Conservation (phyloP, 441 rosid genomes). For the Viola pubescens region DNA sequence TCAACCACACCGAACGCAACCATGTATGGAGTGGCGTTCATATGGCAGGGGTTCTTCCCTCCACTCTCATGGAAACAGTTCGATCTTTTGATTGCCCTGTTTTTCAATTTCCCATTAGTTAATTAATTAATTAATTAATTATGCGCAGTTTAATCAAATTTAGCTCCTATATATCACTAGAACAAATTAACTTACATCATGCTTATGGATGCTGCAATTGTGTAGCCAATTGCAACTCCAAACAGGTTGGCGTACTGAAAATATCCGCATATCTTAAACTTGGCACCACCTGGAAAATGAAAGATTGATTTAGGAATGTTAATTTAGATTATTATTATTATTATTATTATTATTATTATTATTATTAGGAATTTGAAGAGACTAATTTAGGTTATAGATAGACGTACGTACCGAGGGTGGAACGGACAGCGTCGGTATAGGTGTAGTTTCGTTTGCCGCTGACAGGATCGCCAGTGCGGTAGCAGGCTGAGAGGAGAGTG, state of each 20-base stretch:
- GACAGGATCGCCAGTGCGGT: slow-evolving; percentile 60
- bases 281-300: slow-evolving; percentile 46
- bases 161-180: too few relatives aligned
- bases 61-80: slow-evolving; percentile 60
- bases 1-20: slow-evolving; percentile 63
- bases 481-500: slow-evolving; percentile 55
- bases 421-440: slow-evolving; percentile 65
- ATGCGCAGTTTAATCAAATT: not conserved
- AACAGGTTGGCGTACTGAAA: slow-evolving; percentile 70
- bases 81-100: slow-evolving; percentile 78
- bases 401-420: slow-evolving; percentile 45
- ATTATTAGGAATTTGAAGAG: too few relatives aligned
- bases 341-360: too few relatives aligned
- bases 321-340: too few relatives aligned
- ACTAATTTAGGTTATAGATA: too few relatives aligned
- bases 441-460: slow-evolving; percentile 76
- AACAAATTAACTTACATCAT: slow-evolving; percentile 52
- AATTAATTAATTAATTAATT: not conserved
- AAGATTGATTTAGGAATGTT: too few relatives aligned
- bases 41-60: slow-evolving; percentile 45
- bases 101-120: not conserved
- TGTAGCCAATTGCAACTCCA: slow-evolving; percentile 80
- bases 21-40: slow-evolving; percentile 71
- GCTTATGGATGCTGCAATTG: slow-evolving; percentile 78
- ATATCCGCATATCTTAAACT: slow-evolving; percentile 56